Percentiles rank a stretch among this genome's conserved stretches.
These are phyloP conservation scores for Lagenidium giganteum DNA, from an alignment of 352 stramenopile genomes.

Conservation along the genomic window DNA sequence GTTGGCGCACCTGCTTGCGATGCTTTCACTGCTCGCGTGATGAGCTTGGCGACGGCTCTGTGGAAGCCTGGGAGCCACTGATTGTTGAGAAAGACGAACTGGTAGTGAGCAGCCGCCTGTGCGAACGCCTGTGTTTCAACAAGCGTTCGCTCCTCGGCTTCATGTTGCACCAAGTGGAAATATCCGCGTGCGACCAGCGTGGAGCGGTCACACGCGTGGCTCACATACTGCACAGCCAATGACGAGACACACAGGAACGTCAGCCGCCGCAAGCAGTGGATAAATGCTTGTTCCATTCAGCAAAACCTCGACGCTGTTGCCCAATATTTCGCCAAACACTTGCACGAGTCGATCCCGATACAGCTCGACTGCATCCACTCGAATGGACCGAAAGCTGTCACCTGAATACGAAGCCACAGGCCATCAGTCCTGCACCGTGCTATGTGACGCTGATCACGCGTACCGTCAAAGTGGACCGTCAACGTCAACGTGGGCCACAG, in stretches of 20 bases:
- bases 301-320: conserved; percentile 8
- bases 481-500: conserved; percentile 65
- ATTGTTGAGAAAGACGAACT: conserved; percentile 64
- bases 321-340: conserved; percentile 15
- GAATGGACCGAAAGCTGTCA: no score
- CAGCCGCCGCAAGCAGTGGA: no score
- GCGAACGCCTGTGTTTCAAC: conserved; percentile 26
- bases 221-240: conserved; percentile 12
- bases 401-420: no score
- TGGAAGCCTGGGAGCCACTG: conserved; percentile 58
- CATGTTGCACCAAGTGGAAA: conserved; percentile 36
- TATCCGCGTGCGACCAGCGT: conserved; percentile 47
- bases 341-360: conserved; percentile 9
- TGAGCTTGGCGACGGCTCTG: conserved; percentile 30
- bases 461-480: no score
- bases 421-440: no score
- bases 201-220: conserved; percentile 2
- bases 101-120: conserved; percentile 67
- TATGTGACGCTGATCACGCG: conserved; percentile 3
- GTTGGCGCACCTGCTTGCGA: no score
- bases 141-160: conserved; percentile 20
- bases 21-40: no score
- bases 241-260: no score
- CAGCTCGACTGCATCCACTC: background rate
- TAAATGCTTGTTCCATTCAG: background rate